These are phyloP conservation scores for Athelia sp. DNA, from an alignment of 1,284 basidiomycete genomes.

Conservation along the genomic window DNA sequence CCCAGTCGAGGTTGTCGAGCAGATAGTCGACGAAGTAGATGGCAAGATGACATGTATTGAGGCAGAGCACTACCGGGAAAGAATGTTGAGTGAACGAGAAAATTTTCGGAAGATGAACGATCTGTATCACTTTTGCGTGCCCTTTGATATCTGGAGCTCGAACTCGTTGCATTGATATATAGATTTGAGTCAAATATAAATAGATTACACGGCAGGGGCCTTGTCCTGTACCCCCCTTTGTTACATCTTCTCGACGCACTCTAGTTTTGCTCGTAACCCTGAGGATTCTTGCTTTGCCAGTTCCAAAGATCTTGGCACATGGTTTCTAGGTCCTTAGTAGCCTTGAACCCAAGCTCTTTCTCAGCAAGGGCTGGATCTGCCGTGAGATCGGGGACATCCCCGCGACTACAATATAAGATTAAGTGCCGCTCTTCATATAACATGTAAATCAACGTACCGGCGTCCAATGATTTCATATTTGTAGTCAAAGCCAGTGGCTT, in stretches of 20 bases:
- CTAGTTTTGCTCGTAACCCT: slow-evolving; percentile 48
- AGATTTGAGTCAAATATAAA: background rate
- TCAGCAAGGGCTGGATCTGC: slow-evolving; percentile 91
- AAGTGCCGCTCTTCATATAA: background rate
- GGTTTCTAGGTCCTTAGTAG: slow-evolving; percentile 72
- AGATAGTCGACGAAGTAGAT: slow-evolving; percentile 31
- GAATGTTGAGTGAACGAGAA: slow-evolving; percentile 28
- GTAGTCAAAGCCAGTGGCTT: slow-evolving; percentile 86
- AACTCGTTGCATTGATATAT: background rate
- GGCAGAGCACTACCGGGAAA: slow-evolving; percentile 25
- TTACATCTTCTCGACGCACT: background rate
- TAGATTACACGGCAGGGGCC: background rate
- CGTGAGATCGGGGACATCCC: slow-evolving; percentile 96
- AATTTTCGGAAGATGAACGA: slow-evolving; percentile 34
- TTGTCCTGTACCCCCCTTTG: background rate
- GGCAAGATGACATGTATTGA: slow-evolving; percentile 35
- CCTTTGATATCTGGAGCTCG: slow-evolving; percentile 38
- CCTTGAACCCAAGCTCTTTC: slow-evolving; percentile 93
- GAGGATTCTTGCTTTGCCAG: slow-evolving; percentile 84
- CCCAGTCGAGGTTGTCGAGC: slow-evolving; percentile 39
- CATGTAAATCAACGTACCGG: slow-evolving; percentile 48
- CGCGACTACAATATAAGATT: slow-evolving; percentile 51
- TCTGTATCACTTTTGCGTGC: slow-evolving; percentile 41
- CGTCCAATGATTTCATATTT: slow-evolving; percentile 88
- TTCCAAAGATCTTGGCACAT: slow-evolving; percentile 96